Percentiles rank a stretch among this genome's conserved stretches.
These are phyloP conservation scores for Blastobotrys terrestris DNA, from an alignment of 805 yeast species.

Conservation along the genomic window DNA sequence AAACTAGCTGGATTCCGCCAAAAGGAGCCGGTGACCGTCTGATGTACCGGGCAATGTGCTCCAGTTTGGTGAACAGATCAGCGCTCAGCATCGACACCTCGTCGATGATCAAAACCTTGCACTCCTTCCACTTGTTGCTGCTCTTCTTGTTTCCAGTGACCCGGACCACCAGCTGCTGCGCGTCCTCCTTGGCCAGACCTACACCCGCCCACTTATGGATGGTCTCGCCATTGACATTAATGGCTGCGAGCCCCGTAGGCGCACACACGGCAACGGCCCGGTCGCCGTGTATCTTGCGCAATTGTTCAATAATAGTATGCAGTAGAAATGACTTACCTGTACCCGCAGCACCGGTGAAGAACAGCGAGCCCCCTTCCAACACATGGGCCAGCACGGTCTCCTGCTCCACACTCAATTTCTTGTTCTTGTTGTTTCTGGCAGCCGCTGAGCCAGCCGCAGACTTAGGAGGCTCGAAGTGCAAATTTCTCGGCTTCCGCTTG, in stretches of 20 bases:
- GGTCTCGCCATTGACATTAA: conserved; percentile 84
- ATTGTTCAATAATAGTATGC: conserved; percentile 51
- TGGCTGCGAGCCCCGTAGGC: conserved; percentile 92
- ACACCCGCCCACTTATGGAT: conserved; percentile 78
- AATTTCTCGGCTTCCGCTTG: background rate
- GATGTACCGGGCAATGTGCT: conserved; percentile 54
- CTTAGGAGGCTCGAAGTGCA: background rate
- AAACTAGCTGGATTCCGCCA: conserved; percentile 86
- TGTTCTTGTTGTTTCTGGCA: background rate
- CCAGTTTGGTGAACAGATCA: conserved; percentile 61
- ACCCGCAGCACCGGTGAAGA: conserved; percentile 97
- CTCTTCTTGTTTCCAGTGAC: conserved; percentile 28
- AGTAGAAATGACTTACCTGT: conserved; percentile 91
- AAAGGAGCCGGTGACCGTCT: conserved; percentile 56
- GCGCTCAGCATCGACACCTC: conserved; percentile 94
- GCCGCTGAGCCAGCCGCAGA: background rate
- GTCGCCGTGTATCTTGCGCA: conserved; percentile 34
- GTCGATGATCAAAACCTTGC: conserved; percentile 74
- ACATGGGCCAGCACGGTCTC: conserved; percentile 52
- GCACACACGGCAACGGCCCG: conserved; percentile 79
- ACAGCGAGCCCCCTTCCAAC: conserved; percentile 48
- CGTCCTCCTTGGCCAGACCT: conserved; percentile 60
- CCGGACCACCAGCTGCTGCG: conserved; percentile 41
- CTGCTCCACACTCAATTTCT: conserved; percentile 37
- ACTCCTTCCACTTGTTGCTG: conserved; percentile 50